Evolutionary conservation across 805 yeast species (phyloP), one percentile per base, ranked within the genome.

Genomic region (Metschnikowia drakensbergensis): DNA sequence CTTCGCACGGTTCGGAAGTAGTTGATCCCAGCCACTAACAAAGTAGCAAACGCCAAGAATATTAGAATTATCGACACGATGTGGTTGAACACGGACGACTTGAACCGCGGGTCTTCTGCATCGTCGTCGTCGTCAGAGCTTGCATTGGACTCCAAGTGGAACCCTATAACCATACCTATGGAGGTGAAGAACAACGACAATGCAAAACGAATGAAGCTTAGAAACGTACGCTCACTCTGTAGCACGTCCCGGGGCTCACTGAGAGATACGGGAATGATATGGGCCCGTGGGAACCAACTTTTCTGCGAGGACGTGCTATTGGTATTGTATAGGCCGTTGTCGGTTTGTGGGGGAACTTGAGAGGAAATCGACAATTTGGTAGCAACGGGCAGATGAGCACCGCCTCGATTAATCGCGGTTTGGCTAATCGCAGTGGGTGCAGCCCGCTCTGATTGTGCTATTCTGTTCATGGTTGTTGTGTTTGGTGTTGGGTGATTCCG

Each of bases 171-270:
- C 13, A 79, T 67, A 1, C 80, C 80, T 31, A 75, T 65, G 1
- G 81, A 72, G 3, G 78, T 68, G 42, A 80, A 64, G 49, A 73
- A 68, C 17, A 79, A 59, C 8, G 79, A 67, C 4, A 72, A 59
- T 2, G 80, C 60, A 54, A 79, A 75, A 45, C 79, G 64, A 37
- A 77, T 59, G 66, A 80, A 79, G 28, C 78, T 66, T 11, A 79
- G 61, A 17, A 78, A 72, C 1, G 83, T 79, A 32, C 83, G 60
- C 55, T 79, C 84, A 47, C 75, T 71, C 67, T 79, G 81, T 13
- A 79, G 60, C 6, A 76, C 74, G 58, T 79, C 84, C 37, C 84
- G 62, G 1, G 83, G 82, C 56, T 79, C 83, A 33, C 58, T 54
- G 33, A 55, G 53, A 4, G 51, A 44, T 13, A 54, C 52, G 3